Evolutionary conservation across 2,329 filamentous ascomycete genomes (phyloP).

Genomic region (Knufia petricola): DNA sequence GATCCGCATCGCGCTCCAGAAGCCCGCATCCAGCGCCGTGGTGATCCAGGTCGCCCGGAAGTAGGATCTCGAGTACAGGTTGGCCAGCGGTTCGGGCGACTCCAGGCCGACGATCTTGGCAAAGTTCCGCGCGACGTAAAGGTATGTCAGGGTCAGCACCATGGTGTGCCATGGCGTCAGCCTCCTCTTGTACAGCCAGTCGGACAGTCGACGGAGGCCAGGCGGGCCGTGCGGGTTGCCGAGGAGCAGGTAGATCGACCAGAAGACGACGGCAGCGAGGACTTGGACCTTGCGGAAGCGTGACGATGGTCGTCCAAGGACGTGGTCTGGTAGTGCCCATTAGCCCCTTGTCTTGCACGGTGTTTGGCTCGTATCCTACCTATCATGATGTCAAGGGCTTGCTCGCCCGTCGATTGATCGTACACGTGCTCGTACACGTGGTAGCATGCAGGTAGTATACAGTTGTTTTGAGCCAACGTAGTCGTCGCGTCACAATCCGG

Average conservation of each 20-base stretch:
- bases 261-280: constrained; percentile 80
- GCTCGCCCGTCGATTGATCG: not conserved
- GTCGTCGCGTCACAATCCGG: not conserved
- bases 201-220: constrained; percentile 59
- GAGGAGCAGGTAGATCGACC: constrained; percentile 77
- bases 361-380: constrained; percentile 10
- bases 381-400: constrained; percentile 9
- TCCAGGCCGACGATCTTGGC: constrained; percentile 85
- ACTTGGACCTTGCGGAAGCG: constrained; percentile 91
- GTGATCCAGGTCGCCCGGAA: constrained; percentile 96
- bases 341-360: too few species aligned
- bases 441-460: not conserved
- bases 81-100: constrained; percentile 84
- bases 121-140: constrained; percentile 88
- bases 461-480: too few species aligned
- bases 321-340: constrained; percentile 63
- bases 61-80: constrained; percentile 84
- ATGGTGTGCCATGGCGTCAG: constrained; percentile 86
- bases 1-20: constrained; percentile 97
- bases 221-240: constrained; percentile 86
- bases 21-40: constrained; percentile 88
- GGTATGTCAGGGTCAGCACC: constrained; percentile 75
- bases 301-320: constrained; percentile 79
- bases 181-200: constrained; percentile 51
- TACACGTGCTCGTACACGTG: not conserved